Evolutionary conservation across 441 rosid species (phyloP), one percentile per base, ranked within the genome.

Genomic region (Erodium texanum): DNA sequence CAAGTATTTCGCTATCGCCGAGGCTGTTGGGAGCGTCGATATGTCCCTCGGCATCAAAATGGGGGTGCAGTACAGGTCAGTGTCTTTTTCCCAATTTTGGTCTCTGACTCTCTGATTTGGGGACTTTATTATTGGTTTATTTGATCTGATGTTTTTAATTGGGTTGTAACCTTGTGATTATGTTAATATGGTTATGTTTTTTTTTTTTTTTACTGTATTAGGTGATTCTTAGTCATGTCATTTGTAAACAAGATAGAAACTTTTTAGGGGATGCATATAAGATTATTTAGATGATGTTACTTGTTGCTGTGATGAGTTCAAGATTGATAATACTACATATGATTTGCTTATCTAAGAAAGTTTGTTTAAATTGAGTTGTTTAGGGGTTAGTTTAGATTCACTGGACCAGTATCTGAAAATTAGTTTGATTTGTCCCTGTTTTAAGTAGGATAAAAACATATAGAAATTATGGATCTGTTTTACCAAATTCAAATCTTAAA

Each of bases 61-160:
- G 78, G 99, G 98, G 3, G 98, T 89, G 45, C 97, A 94, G 14
- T 92, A 75, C 82, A 94, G 98, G 97, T 93, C n/a, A 4, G 64
- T 59, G 10, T 12, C 20, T 18, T 65, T 48, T 18, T 24, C 12
- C 29, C 24, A 34, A 24, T 16, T 16, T 9, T 68, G 29, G 29
- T 48, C 36, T 32, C 5, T 16, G 23, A 62, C 68, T 48, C 36
- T 32, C 5, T 16, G 23, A 62, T 70, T 69, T 62, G 64, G 29
- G 64, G 16, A 22, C 7, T n/a, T 72, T 24, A n/a, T 52, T 19
- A 0, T 20, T 58, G 24, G 15, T 24, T 22, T 14, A 11, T 22
- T 14, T 59, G 29, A 59, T 9, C 29, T 59, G n/a, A 12, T 22
- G 3, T 59, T 20, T 59, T 59, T 14, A 24, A 48, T 48, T 48